phyloP scores from a whole-genome alignment of 352 stramenopile genomes.

The Pythium folliculosum region DNA sequence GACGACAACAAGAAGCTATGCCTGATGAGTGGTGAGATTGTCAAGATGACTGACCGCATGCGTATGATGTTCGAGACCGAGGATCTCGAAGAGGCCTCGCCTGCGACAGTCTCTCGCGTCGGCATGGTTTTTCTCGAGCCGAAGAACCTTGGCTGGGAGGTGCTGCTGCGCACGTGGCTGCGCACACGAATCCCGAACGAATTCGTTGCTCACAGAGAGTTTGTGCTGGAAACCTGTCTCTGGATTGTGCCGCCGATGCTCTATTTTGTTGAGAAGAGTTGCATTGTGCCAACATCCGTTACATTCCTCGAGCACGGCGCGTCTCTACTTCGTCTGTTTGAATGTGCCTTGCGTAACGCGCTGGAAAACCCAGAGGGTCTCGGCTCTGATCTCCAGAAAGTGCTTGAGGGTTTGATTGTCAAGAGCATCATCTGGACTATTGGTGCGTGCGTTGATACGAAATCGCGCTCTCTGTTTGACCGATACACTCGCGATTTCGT shows the following conservation, averaged over 20 bases:
- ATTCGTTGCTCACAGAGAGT: conserved; percentile 39
- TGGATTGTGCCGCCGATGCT: conserved; percentile 91
- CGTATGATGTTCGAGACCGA: conserved; percentile 98
- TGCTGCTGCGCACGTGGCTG: conserved; percentile 88
- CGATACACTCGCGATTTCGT: conserved; percentile 80
- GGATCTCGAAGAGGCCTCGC: conserved; percentile 92
- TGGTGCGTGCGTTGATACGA: conserved; percentile 89
- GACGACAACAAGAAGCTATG: conserved; percentile 97
- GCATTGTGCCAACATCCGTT: conserved; percentile 79
- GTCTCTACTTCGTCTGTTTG: conserved; percentile 78
- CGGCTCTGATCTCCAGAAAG: conserved; percentile 63
- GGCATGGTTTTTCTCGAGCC: conserved; percentile 98
- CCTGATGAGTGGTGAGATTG: conserved; percentile 93
- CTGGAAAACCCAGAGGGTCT: conserved; percentile 49
- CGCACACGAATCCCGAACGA: conserved; percentile 46
- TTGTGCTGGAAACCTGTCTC: conserved; percentile 80
- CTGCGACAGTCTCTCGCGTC: conserved; percentile 93
- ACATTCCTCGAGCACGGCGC: conserved; percentile 91
- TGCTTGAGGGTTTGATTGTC: conserved; percentile 88
- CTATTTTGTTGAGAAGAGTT: conserved; percentile 93
- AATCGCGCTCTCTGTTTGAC: conserved; percentile 84
- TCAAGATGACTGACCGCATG: conserved; percentile 96
- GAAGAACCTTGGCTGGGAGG: conserved; percentile 90
- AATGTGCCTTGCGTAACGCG: conserved; percentile 58
- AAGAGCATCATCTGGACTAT: conserved; percentile 91